Evolutionary conservation across 495 filamentous ascomycete genomes (phyloP), one percentile per base, ranked within the genome.

Genomic region (Oleoguttula mirabilis): DNA sequence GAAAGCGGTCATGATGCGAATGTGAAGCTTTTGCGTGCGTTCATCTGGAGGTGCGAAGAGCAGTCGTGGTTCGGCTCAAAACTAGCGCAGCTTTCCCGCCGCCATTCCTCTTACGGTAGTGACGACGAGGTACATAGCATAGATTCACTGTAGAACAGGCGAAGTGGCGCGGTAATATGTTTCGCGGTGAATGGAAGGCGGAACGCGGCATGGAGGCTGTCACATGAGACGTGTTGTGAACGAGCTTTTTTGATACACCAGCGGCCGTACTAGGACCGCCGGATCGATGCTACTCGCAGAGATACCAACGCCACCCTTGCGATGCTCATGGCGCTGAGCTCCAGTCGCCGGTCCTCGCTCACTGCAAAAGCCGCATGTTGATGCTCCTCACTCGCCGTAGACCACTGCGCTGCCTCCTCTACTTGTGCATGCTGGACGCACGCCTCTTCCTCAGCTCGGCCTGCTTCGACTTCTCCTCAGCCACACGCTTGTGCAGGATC

Each of bases 371-470:
- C 10, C 32, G 16, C 6, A 7, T 17, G 16, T 7, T 12, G 17
- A 15, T 24, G 17, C 19, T 23, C 5, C 17, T 30, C 38, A 10
- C 7, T 32, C 3, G 14, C 31, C 7, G 3, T 14, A 10, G 10
- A 10, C 30, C 36, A 17, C 21, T 21, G n/a, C 17, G 8, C 10
- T 16, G 33, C 12, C 3, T 57, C 47, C 4, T 69, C 69, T 87
- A 86, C 75, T 92, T 90, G 66, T 75, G 76, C 86, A 95, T 88
- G 47, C 90, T 96, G 61, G 83, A 90, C 50, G 88, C 88, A 58
- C 90, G 74, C 55, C 90, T 79, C 80, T 96, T 96, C 70, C 84
- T 84, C 64, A 79, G 66, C 72, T 96, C 88, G 43, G 76, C 78
- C 72, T 84, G 85, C 69, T 81, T 79, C 55, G 79, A 72, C 71